Evolutionary conservation across 371 early-diverging fungal species (phyloP), one percentile per base, ranked within the genome.

Genomic region (Zancudomyces culisetae): DNA sequence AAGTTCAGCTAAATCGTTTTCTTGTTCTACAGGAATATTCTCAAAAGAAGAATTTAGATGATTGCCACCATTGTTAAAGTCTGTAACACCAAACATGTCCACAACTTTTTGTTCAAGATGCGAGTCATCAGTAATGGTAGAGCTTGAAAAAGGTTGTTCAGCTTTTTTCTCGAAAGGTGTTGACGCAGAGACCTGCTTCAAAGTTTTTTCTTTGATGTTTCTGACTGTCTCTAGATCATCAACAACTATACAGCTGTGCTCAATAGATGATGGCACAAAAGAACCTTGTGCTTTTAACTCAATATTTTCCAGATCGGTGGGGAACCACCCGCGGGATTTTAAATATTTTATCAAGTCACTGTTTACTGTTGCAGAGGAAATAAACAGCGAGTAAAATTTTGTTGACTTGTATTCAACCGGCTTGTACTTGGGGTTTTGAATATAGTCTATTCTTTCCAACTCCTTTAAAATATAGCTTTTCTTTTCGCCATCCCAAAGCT

Each of bases 181-280:
- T n/a, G n/a, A n/a, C n/a, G n/a, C 35, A 2, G 24, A 43, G n/a
- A 47, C 39, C 1, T 22, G 13, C 0, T 3, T 18, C 19, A 29
- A 2, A 6, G 12, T 18, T 40, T 53, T 59, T 10, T 22, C 27
- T 3, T 47, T 53, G 12, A 65, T 26, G 49, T 65, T 65, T 19
- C 63, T 52, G 27, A 65, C 55, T 1, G 39, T n/a, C 8, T 51
- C n/a, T 1, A 51, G 42, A 39, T 65, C 28, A 43, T 64, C 66
- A 48, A 65, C 54, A 2, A 65, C 60, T 28, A 65, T 13, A 40
- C 66, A 65, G 28, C 55, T 49, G 55, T 64, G 64, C 15, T n/a
- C 43, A 19, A 49, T 59, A 1, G 15, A 1, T 0, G 19, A 1
- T 0, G 64, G 64, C 27, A 55, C 27, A 3, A 21, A 24, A 3